A percentile compares a stretch with the other conserved stretches of the same genome.
Conservation (phyloP, 768 basidiomycete species). For the Hebeloma cylindrosporum region DNA sequence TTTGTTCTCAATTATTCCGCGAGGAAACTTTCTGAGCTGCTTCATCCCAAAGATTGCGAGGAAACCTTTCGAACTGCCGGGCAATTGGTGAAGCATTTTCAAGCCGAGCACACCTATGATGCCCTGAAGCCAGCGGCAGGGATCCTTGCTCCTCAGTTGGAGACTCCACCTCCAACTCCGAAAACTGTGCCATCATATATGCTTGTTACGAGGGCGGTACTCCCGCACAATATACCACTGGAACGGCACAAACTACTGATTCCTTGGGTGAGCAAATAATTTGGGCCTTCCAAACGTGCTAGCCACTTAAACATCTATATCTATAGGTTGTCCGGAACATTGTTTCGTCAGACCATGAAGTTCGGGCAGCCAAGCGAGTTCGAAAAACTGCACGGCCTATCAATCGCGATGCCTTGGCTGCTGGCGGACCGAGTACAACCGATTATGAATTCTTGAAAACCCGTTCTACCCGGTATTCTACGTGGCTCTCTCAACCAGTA, state of each 20-base stretch:
- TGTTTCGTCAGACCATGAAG: slow-evolving; percentile 22
- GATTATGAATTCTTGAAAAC: slow-evolving; percentile 54
- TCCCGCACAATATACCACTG: slow-evolving; percentile 45
- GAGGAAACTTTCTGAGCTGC: slow-evolving; percentile 10
- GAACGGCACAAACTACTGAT: slow-evolving; percentile 52
- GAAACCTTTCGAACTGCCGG: slow-evolving; percentile 45
- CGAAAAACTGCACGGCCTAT: slow-evolving; percentile 16
- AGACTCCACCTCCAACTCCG: slow-evolving; percentile 39
- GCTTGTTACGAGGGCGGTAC: slow-evolving; percentile 43
- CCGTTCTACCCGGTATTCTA: slow-evolving; percentile 41
- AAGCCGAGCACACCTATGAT: slow-evolving; percentile 35
- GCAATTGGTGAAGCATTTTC: slow-evolving; percentile 52
- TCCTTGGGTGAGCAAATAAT: slow-evolving; percentile 47
- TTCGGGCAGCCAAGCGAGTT: slow-evolving; percentile 15
- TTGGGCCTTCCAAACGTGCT: not conserved
- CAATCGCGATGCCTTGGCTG: slow-evolving; percentile 10
- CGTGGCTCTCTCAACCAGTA: slow-evolving; percentile 37
- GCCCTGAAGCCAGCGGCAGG: slow-evolving; percentile 34
- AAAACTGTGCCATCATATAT: slow-evolving; percentile 49
- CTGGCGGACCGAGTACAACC: slow-evolving; percentile 26
- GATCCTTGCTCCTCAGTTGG: slow-evolving; percentile 32
- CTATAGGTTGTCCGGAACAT: slow-evolving; percentile 42
- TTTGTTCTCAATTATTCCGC: slow-evolving; percentile 21
- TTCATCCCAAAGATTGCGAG: slow-evolving; percentile 47
- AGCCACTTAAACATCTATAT: slow-evolving; percentile 1